Percentiles rank a stretch among this genome's conserved stretches.
Conservation (phyloP, 1,139 yeast genomes). For the Kurtzmaniella natalensis region DNA sequence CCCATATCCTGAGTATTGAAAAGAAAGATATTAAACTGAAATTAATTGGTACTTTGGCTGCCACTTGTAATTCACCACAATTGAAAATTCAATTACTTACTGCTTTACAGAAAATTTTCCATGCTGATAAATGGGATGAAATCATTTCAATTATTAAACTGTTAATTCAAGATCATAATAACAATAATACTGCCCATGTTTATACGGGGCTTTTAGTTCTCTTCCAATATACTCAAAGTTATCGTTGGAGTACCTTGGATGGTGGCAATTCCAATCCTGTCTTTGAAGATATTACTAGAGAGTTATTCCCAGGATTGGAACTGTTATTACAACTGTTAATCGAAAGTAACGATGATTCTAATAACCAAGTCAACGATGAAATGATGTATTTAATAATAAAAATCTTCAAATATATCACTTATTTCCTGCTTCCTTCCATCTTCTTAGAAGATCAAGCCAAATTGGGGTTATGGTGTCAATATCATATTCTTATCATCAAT, state of each 20-base stretch:
- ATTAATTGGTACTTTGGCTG: constrained; percentile 43
- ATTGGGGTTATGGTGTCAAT: constrained; percentile 61
- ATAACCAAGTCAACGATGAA: constrained; percentile 42
- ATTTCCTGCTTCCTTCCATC: constrained; percentile 54
- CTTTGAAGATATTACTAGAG: constrained; percentile 45
- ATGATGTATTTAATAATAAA: constrained; percentile 59
- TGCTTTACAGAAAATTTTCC: constrained; percentile 41
- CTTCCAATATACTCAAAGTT: constrained; percentile 52
- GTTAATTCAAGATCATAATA: constrained; percentile 40
- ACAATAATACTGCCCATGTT: constrained; percentile 39
- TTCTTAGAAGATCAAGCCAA: constrained; percentile 44
- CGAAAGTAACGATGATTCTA: constrained; percentile 5
- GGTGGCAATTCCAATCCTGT: constrained; percentile 39
- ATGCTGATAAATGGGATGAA: constrained; percentile 44
- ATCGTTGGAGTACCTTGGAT: constrained; percentile 52
- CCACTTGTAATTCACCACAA: constrained; percentile 30
- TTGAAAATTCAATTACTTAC: constrained; percentile 39
- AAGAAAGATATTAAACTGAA: constrained; percentile 49
- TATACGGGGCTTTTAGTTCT: constrained; percentile 56
- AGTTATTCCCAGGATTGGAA: constrained; percentile 56
- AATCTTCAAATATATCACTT: constrained; percentile 60
- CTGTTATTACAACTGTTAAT: constrained; percentile 39
- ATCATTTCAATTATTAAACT: constrained; percentile 31
- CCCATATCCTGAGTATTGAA: constrained; percentile 42
- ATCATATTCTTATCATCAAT: constrained; percentile 50